Percentiles rank a stretch among this genome's conserved stretches.
Conservation (phyloP, 2,329 filamentous ascomycete genomes). For the Arachnopeziza araneosa region DNA sequence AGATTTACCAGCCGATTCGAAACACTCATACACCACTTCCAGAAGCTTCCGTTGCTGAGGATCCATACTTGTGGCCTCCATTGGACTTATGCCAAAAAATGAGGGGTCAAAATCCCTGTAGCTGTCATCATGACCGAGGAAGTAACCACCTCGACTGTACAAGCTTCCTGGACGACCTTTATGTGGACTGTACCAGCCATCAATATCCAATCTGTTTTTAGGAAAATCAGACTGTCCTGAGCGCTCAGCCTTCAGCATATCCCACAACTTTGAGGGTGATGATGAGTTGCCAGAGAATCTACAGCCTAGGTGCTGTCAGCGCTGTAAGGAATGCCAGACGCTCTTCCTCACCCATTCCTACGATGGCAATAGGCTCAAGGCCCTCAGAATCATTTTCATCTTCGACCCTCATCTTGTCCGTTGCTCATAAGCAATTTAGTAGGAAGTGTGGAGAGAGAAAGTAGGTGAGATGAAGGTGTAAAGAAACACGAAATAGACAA, state of each 20-base stretch:
- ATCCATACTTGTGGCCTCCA: conserved; percentile 21
- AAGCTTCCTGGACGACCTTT: neutral
- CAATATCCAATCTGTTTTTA: neutral
- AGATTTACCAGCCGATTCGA: conserved; percentile 23
- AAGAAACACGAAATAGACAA: too few relatives aligned
- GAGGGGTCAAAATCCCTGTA: conserved; percentile 16
- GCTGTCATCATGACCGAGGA: conserved; percentile 22
- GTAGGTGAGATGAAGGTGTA: neutral
- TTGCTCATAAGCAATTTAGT: neutral
- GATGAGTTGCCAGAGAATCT: neutral
- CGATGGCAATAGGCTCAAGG: neutral
- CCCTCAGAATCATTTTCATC: neutral
- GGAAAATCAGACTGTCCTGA: neutral
- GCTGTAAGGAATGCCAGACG: neutral
- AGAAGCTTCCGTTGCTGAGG: conserved; percentile 27
- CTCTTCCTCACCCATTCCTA: neutral
- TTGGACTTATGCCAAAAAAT: conserved; percentile 18
- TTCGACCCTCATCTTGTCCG: neutral
- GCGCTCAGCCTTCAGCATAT: neutral
- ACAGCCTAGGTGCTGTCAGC: neutral
- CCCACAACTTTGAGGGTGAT: neutral
- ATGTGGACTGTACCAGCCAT: neutral
- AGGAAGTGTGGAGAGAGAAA: neutral
- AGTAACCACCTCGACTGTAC: conserved; percentile 10
- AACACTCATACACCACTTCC: conserved; percentile 26